A percentile compares a stretch with the other conserved stretches of the same genome.
Conservation (phyloP, 805 yeast species). For the Kuraishia cidri region DNA sequence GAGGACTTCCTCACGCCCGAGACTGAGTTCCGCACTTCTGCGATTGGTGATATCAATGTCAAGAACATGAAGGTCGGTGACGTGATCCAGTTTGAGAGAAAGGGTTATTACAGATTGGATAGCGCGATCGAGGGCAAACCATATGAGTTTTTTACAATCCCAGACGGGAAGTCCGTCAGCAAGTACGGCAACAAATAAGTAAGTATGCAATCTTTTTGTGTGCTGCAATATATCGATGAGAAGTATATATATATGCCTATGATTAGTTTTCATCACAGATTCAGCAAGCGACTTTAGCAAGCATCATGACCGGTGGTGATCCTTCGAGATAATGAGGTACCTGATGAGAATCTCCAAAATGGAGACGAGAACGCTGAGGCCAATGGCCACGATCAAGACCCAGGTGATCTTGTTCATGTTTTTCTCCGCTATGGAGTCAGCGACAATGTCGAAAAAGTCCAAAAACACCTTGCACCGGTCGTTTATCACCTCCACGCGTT, state of each 20-base stretch:
- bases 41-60: slow-evolving; percentile 75
- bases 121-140: slow-evolving; percentile 44
- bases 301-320: no score
- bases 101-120: slow-evolving; percentile 90
- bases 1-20: slow-evolving; percentile 85
- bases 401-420: slow-evolving; percentile 88
- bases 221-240: no score
- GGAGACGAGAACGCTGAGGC: slow-evolving; percentile 71
- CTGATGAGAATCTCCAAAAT: slow-evolving; percentile 59
- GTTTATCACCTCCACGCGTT: slow-evolving; percentile 85
- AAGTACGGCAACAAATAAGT: slow-evolving; percentile 57
- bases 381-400: slow-evolving; percentile 79
- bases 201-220: not conserved
- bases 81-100: slow-evolving; percentile 90
- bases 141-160: slow-evolving; percentile 85
- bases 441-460: slow-evolving; percentile 87
- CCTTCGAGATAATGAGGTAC: slow-evolving; percentile 34
- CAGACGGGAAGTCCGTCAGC: slow-evolving; percentile 86
- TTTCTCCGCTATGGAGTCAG: slow-evolving; percentile 89
- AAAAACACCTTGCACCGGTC: slow-evolving; percentile 90
- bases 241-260: no score
- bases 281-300: no score
- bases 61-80: slow-evolving; percentile 75
- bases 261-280: no score
- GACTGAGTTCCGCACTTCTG: slow-evolving; percentile 76